These are phyloP conservation scores for Lichtheimia hyalospora DNA, from an alignment of 371 early-diverging fungal species.

Conservation along the genomic window DNA sequence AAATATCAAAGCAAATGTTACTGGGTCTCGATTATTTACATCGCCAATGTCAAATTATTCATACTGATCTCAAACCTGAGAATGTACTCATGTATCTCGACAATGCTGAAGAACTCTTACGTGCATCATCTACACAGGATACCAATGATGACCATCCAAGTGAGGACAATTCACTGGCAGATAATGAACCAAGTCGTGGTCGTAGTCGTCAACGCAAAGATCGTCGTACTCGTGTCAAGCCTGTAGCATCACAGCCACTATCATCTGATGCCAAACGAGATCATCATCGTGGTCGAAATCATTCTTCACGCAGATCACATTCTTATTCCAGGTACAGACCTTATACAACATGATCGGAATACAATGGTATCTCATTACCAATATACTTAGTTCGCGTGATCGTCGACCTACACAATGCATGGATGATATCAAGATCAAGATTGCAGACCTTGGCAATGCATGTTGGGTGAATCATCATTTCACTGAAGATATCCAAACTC, in stretches of 20 bases:
- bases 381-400: no score
- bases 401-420: neutral
- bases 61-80: slow-evolving; percentile 98
- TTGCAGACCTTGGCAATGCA: slow-evolving; percentile 98
- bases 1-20: slow-evolving; percentile 86
- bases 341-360: neutral
- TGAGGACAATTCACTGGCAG: neutral
- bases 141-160: neutral
- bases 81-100: slow-evolving; percentile 92
- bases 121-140: slow-evolving; percentile 8
- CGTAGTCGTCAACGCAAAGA: slow-evolving; percentile 29
- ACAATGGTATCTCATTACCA: no score
- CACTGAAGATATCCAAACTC: slow-evolving; percentile 96
- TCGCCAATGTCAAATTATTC: slow-evolving; percentile 92
- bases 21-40: slow-evolving; percentile 93
- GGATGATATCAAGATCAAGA: slow-evolving; percentile 73
- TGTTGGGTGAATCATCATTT: slow-evolving; percentile 95
- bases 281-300: neutral
- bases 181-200: slow-evolving; percentile 21
- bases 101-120: slow-evolving; percentile 70
- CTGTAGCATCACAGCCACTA: slow-evolving; percentile 39
- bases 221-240: slow-evolving; percentile 21
- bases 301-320: neutral
- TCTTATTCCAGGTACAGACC: slow-evolving; percentile 7
- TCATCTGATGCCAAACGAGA: slow-evolving; percentile 12